Evolutionary conservation across 2,329 filamentous ascomycete species (phyloP).

Genomic region (Hypoxylon sp.): DNA sequence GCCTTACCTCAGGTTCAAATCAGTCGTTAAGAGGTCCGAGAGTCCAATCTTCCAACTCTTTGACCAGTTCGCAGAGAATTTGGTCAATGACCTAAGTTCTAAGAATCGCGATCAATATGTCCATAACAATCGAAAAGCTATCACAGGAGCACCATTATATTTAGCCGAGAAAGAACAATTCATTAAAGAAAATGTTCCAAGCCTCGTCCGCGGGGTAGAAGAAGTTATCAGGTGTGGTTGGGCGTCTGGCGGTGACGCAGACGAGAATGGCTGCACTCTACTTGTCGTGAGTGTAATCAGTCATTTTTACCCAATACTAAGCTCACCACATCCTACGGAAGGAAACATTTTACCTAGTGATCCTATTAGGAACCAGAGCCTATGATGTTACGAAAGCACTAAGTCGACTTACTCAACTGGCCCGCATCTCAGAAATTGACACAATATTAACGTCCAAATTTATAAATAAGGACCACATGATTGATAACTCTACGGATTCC

Average conservation of each 20-base stretch:
- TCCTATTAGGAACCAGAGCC: too few species aligned
- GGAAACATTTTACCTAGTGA: constrained; percentile 1
- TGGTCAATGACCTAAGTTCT: background rate
- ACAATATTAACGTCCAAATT: background rate
- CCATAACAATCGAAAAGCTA: too few species aligned
- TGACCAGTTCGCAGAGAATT: constrained; percentile 2
- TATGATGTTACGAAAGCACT: background rate
- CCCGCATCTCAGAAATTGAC: constrained; percentile 4
- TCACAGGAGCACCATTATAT: too few species aligned
- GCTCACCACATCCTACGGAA: background rate
- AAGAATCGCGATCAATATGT: too few species aligned
- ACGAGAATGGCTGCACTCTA: constrained; percentile 17
- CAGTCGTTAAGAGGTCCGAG: constrained; percentile 13
- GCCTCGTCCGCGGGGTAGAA: constrained; percentile 6
- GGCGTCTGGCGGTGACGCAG: constrained; percentile 12
- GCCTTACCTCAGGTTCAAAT: constrained; percentile 1
- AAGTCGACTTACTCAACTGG: background rate
- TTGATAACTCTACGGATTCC: background rate
- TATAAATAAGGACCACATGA: background rate
- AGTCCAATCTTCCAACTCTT: constrained; percentile 16
- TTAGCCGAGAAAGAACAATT: background rate
- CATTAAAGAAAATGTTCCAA: background rate
- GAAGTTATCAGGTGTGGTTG: background rate
- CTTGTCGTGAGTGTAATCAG: constrained; percentile 3
- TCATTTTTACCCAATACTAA: background rate